Percentiles rank a stretch among this genome's conserved stretches.
Conservation (phyloP, 805 yeast species). For the Kregervanrija pseudodelftensis region DNA sequence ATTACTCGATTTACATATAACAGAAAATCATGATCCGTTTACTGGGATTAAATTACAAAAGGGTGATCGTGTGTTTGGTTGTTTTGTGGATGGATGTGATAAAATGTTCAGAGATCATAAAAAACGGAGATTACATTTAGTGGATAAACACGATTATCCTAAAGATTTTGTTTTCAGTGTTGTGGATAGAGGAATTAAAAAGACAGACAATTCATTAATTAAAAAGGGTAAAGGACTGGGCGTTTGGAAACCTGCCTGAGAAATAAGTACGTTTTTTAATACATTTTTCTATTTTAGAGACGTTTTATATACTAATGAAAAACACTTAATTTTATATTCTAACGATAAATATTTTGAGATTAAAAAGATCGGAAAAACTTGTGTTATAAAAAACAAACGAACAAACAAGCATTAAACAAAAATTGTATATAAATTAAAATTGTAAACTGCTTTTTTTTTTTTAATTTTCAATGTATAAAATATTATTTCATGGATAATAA, state of each 20-base stretch:
- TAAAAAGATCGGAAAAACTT: too few species aligned
- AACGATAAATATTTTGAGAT: too few species aligned
- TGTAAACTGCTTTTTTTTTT: too few species aligned
- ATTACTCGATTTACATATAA: constrained; percentile 40
- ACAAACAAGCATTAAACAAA: too few species aligned
- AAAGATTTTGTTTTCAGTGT: constrained; percentile 24
- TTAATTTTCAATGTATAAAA: neutral
- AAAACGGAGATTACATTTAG: constrained; percentile 41
- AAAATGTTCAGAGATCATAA: constrained; percentile 31
- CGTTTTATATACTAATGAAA: too few species aligned
- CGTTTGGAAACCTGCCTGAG: constrained; percentile 12
- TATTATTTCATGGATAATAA: constrained; percentile 76
- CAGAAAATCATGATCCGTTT: constrained; percentile 49
- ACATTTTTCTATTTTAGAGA: neutral
- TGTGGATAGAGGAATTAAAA: constrained; percentile 21
- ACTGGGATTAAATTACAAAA: constrained; percentile 27
- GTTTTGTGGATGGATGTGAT: constrained; percentile 37
- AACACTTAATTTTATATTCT: too few species aligned
- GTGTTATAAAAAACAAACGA: too few species aligned
- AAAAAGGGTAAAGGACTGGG: constrained; percentile 11
- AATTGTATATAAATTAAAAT: too few species aligned
- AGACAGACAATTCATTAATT: constrained; percentile 16
- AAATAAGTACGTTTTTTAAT: neutral
- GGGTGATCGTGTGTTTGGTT: constrained; percentile 34
- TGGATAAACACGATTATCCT: constrained; percentile 46